Percentiles rank a stretch among this genome's conserved stretches.
These are phyloP conservation scores for Thalassiosira ordinaria DNA, from an alignment of 352 stramenopile genomes.

Conservation along the genomic window DNA sequence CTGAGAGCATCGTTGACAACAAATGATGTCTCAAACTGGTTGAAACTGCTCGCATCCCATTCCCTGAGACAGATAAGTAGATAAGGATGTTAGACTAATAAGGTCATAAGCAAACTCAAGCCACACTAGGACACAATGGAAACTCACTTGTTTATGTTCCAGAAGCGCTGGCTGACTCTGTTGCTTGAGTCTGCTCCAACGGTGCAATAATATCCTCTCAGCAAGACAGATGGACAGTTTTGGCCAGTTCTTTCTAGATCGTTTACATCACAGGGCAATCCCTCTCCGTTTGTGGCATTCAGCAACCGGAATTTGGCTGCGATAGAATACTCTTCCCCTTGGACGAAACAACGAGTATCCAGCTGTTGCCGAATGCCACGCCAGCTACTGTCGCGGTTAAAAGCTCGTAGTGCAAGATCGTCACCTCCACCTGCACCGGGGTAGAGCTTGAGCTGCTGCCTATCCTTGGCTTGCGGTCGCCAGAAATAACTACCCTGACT, in stretches of 20 bases:
- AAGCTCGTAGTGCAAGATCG: conserved; percentile 55
- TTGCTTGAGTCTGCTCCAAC: too few species aligned
- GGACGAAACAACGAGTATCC: conserved; percentile 54
- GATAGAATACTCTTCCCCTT: conserved; percentile 52
- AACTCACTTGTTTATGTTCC: too few species aligned
- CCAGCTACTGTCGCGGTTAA: conserved; percentile 42
- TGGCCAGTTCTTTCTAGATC: conserved; percentile 19
- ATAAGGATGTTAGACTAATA: too few species aligned
- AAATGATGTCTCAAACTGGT: too few species aligned
- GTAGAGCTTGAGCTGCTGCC: conserved; percentile 36
- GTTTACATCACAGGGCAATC: conserved; percentile 49
- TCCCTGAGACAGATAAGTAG: too few species aligned
- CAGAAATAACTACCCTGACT: conserved; percentile 43
- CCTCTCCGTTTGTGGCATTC: conserved; percentile 44
- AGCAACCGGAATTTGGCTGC: conserved; percentile 59
- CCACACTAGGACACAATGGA: too few species aligned
- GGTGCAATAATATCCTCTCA: too few species aligned
- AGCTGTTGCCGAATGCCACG: conserved; percentile 49
- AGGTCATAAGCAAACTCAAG: too few species aligned
- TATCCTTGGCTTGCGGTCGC: conserved; percentile 32
- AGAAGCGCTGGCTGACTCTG: too few species aligned
- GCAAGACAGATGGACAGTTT: conserved; percentile 54
- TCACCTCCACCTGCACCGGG: conserved; percentile 29
- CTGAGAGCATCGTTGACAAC: conserved; percentile 45
- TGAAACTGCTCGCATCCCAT: too few species aligned